Evolutionary conservation across 2,329 filamentous ascomycete species (phyloP).

Genomic region (Raffaelea arxii): DNA sequence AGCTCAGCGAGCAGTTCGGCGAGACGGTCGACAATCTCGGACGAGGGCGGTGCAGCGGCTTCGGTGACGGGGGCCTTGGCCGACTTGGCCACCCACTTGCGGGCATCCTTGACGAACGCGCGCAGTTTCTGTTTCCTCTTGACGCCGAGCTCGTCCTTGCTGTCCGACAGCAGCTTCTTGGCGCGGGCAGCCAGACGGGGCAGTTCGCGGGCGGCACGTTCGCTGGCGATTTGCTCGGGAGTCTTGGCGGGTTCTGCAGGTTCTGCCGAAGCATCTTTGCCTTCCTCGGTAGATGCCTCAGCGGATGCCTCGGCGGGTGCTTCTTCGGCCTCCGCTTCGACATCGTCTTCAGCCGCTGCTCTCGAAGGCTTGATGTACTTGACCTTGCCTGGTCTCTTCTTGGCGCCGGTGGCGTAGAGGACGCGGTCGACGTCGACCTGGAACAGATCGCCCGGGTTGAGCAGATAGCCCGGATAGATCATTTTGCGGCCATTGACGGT

Average conservation of each 20-base stretch:
- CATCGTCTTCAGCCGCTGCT: slow-evolving; percentile 16
- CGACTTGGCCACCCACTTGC: slow-evolving; percentile 50
- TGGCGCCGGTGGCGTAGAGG: slow-evolving; percentile 73
- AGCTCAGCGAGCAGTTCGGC: slow-evolving; percentile 31
- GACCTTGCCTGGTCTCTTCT: too few relatives aligned
- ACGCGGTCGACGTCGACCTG: slow-evolving; percentile 86
- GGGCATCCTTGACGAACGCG: slow-evolving; percentile 57
- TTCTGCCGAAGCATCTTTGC: not conserved
- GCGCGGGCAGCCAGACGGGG: slow-evolving; percentile 35
- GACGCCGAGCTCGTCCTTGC: slow-evolving; percentile 39
- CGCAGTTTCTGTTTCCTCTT: slow-evolving; percentile 70
- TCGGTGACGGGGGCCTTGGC: slow-evolving; percentile 19
- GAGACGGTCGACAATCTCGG: slow-evolving; percentile 43
- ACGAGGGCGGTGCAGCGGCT: slow-evolving; percentile 27
- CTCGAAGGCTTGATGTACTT: slow-evolving; percentile 48
- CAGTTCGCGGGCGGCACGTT: slow-evolving; percentile 13
- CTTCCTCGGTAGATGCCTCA: not conserved
- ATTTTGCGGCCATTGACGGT: slow-evolving; percentile 98
- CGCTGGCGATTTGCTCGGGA: slow-evolving; percentile 7
- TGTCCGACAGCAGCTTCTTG: slow-evolving; percentile 16
- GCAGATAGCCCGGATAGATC: slow-evolving; percentile 79
- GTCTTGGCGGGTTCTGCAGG: not conserved
- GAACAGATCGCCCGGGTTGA: slow-evolving; percentile 98
- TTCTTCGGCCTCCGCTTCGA: slow-evolving; percentile 16
- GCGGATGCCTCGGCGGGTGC: slow-evolving; percentile 9